These are phyloP conservation scores for Scheffersomyces stambukii DNA, from an alignment of 1,139 yeast species.

Conservation along the genomic window DNA sequence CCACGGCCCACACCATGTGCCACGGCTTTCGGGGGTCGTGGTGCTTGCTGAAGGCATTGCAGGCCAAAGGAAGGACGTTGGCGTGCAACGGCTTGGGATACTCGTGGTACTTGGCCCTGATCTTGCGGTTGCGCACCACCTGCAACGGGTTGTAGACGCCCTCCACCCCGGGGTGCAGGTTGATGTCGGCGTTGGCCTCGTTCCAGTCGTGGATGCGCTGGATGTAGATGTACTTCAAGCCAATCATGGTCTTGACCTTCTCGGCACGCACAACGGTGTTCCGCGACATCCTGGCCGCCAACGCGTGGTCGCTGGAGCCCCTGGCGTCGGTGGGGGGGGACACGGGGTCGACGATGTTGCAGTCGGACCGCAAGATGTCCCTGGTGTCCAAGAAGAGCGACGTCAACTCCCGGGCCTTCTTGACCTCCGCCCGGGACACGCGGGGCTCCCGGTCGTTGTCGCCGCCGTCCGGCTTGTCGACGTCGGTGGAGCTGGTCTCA, in stretches of 20 bases:
- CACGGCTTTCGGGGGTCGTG: constrained; percentile 19
- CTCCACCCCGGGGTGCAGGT: constrained; percentile 46
- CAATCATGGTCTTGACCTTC: constrained; percentile 48
- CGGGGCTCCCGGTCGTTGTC: not conserved
- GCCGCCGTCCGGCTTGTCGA: no score
- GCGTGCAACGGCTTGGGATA: constrained; percentile 29
- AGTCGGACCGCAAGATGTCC: constrained; percentile 36
- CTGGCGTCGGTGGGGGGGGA: constrained; percentile 5
- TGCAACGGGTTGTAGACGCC: constrained; percentile 81
- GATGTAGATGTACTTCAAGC: constrained; percentile 47
- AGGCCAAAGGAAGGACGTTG: constrained; percentile 46
- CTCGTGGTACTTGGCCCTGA: constrained; percentile 45
- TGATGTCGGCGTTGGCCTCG: constrained; percentile 10
- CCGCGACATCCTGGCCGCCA: constrained; percentile 19
- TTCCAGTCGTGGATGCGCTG: constrained; percentile 31
- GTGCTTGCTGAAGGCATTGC: constrained; percentile 48
- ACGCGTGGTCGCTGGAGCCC: constrained; percentile 3
- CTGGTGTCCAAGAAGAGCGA: constrained; percentile 41
- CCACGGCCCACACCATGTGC: constrained; percentile 62
- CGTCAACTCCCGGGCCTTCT: constrained; percentile 42
- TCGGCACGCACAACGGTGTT: constrained; percentile 49
- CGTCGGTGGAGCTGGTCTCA: no score
- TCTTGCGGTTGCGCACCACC: constrained; percentile 63
- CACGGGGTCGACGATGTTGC: constrained; percentile 32
- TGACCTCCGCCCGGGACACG: constrained; percentile 16